Evolutionary conservation across 2,329 filamentous ascomycete species (phyloP), one percentile per base, ranked within the genome.

Genomic region (Purpureocillium takamizusanense): DNA sequence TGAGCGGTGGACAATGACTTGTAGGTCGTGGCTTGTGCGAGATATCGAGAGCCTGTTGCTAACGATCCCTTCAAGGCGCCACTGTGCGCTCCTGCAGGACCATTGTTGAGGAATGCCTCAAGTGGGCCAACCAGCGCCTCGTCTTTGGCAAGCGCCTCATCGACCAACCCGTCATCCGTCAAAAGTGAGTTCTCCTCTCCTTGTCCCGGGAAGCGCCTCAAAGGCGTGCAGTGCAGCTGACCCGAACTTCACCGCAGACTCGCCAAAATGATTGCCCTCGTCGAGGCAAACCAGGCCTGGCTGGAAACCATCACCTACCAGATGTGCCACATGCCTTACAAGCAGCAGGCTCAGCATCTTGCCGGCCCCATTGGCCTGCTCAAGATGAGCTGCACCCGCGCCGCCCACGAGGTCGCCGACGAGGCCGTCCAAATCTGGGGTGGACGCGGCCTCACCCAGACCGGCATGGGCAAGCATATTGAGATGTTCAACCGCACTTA

Each of bases 361-460:
- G 83, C 82, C 38, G 87, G 87, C 0, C 86, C 86, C 21, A 88
- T 94, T 46, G 86, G 80, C 8, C 70, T 94, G 16, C 73, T 94
- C 42, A 94, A 94, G 66, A 84, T 83, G 60, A 83, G 78, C 60
- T 67, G 72, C 34, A 94, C 87, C 5, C 75, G 85, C 25, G 78
- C 79, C 31, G 83, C 86, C 2, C 84, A 90, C 56, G 86, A 92
- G 53, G 78, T 90, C 49, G 86, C 87, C 43, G 86, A 92, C 57
- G 82, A 89, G 53, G 76, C 85, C 2, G 81, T 86, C 5, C 87
- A 92, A 56, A 89, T 94, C 54, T 94, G 88, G 61, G 87, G 87
- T 34, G 87, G 87, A 7, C 73, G 86, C 39, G 86, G 79, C 4
- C 61, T 94, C 8, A 94, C 87, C 1, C 81, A 88, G 62, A 75